Evolutionary conservation across 352 stramenopile species (phyloP), one percentile per base, ranked within the genome.

Genomic region (Globisporangium okanoganense): DNA sequence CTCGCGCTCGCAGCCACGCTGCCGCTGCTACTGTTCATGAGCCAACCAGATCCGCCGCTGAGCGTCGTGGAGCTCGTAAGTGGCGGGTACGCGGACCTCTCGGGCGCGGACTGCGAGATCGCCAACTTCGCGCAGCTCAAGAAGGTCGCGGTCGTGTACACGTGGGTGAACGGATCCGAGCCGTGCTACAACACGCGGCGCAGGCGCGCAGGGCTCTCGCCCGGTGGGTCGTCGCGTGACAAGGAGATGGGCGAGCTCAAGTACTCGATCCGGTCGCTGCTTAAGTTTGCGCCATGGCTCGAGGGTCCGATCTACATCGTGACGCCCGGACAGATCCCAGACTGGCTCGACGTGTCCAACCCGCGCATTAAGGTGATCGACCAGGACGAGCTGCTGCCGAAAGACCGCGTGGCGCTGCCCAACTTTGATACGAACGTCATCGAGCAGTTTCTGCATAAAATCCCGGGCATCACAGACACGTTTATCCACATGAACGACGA

Each of bases 401-500:
- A 76, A 48, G 75, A 78, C 22, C 76, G 80, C 44, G 73, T 69
- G 7, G 73, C 66, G 20, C 66, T 91, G 10, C 85, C 85, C 0
- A 92, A 79, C 8, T 94, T 94, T 38, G 72, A 94, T 54, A 94
- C 82, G 13, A 90, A 94, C 31, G 68, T 94, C 48, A 90, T 96
- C 41, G 87, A 96, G 70, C 87, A 96, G 70, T 96, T 93, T 61
- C 61, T 96, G 56, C 89, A 96, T 64, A 58, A 80, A 18, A 94
- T 96, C 54, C 87, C 87, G 2, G 87, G 83, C 0, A 74, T 96
- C 25, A 92, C 87, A 49, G 87, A 96, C 58, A 85, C 92, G 47
- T 96, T 85, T 69, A 94, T 96, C 73, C 85, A 96, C 60, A 73
- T 96, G 56, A 96, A 96, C 66, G 87, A 96, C 67, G 87, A 96